phyloP scores from a whole-genome alignment of 768 basidiomycete species.

The Hebeloma cylindrosporum region DNA sequence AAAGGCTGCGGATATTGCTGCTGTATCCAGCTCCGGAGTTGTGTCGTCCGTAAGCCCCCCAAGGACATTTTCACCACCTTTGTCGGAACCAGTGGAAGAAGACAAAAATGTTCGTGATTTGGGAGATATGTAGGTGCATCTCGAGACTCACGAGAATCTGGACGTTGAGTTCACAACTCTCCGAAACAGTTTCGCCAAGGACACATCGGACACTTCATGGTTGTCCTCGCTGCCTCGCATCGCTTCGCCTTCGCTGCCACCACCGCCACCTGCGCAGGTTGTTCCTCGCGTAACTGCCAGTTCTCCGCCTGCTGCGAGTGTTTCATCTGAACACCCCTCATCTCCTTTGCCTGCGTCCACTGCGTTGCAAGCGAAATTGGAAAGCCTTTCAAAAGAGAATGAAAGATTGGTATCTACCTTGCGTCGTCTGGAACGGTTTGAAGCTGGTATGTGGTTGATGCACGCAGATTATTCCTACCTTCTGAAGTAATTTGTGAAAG shows the following conservation, averaged over 20 bases:
- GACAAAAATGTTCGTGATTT: conserved; percentile 54
- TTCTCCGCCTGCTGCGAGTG: conserved; percentile 21
- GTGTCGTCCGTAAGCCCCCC: conserved; percentile 39
- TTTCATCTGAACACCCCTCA: conserved; percentile 22
- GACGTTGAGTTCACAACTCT: conserved; percentile 18
- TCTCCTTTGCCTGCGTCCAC: conserved; percentile 15
- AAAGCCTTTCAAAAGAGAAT: conserved; percentile 23
- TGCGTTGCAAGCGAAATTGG: conserved; percentile 20
- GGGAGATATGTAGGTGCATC: conserved; percentile 61
- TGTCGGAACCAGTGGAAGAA: conserved; percentile 42
- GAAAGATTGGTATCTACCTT: conserved; percentile 20
- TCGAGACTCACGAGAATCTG: conserved; percentile 9
- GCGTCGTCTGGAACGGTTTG: conserved; percentile 24
- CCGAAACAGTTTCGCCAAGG: conserved; percentile 39
- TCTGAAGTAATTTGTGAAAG: conserved; percentile 22
- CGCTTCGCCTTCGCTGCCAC: conserved; percentile 36
- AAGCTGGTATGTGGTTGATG: conserved; percentile 33
- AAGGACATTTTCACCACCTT: conserved; percentile 52
- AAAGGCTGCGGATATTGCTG: conserved; percentile 49
- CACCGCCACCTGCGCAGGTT: conserved; percentile 6
- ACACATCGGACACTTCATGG: conserved; percentile 56
- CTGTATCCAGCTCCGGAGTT: conserved; percentile 31
- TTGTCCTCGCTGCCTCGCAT: conserved; percentile 55
- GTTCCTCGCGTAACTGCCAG: conserved; percentile 17
- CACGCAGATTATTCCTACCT: conserved; percentile 9